Conservation (phyloP, 2,329 filamentous ascomycete genomes). For the Mollisiaceae sp. region DNA sequence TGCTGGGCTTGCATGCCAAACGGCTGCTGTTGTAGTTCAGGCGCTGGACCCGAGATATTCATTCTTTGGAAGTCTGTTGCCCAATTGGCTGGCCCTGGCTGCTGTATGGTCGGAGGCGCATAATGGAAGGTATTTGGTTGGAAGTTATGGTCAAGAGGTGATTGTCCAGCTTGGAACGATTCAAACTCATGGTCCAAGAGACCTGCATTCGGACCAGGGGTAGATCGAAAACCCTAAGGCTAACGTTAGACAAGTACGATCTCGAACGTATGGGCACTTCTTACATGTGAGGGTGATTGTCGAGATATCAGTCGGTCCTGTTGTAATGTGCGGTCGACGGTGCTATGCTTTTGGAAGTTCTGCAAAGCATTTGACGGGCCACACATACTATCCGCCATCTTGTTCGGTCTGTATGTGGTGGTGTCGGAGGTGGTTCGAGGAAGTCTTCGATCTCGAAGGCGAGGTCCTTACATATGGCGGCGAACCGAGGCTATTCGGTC, state of each 20-base stretch:
- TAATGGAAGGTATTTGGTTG: slow-evolving; percentile 29
- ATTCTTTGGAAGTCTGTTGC: slow-evolving; percentile 53
- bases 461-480: neutral
- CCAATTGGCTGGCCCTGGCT: slow-evolving; percentile 40
- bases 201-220: slow-evolving; percentile 54
- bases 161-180: slow-evolving; percentile 64
- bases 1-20: slow-evolving; percentile 30
- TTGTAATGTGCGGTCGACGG: slow-evolving; percentile 70
- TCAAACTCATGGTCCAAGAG: slow-evolving; percentile 70
- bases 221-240: slow-evolving; percentile 65
- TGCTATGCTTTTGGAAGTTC: slow-evolving; percentile 72
- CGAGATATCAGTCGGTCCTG: slow-evolving; percentile 68
- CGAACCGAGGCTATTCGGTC: slow-evolving; percentile 17
- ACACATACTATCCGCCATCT: slow-evolving; percentile 71
- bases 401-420: slow-evolving; percentile 11
- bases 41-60: slow-evolving; percentile 45
- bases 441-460: neutral
- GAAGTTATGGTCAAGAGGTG: slow-evolving; percentile 43
- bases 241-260: slow-evolving; percentile 18
- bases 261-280: slow-evolving; percentile 25
- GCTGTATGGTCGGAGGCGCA: slow-evolving; percentile 27
- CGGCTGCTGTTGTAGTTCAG: slow-evolving; percentile 43
- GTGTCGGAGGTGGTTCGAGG: slow-evolving; percentile 6
- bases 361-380: slow-evolving; percentile 75
- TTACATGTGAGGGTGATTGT: slow-evolving; percentile 60